Base-by-base conservation (phyloP, 1,284 basidiomycete genomes). In the Hypsizygus ulmarius region DNA sequence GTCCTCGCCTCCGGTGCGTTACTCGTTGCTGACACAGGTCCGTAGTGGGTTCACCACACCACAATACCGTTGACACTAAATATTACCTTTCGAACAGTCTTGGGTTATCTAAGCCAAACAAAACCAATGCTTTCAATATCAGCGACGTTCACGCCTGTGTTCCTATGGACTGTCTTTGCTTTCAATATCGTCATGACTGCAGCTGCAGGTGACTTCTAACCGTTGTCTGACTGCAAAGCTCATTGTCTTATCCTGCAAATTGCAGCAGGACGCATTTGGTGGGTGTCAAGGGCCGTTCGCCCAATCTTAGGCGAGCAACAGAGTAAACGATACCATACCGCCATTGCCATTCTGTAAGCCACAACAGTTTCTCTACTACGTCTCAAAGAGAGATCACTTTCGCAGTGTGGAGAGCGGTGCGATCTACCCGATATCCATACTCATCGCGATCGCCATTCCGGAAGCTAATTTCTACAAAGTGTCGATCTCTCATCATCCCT, bases 191-290 rank as follows among this genome's bases (percentile, higher is more conserved):
- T 60, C n/a, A 55, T 63, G 52, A 59, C 59, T 3, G 33, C 53
- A 15, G 43, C 53, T 9, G 61, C 60, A 8, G 59, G 63, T 62
- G 28, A 15, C 28, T 38, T 28, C 33, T 14, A 21, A 6, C 19
- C 16, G 14, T 47, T 37, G 34, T 39, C 34, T 35, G 7, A 40
- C 39, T 34, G 28, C 11, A 15, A 10, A n/a, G 38, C 27, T 19
- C 9, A 14, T 39, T 32, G 18, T 3, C 19, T 32, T 2, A 39
- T 8, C 8, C 10, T 28, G 32, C 8, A 15, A 33, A 10, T 43
- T 21, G 5, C 16, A 63, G 61, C 61, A 30, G 61, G 61, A 30
- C 54, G 60, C 12, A 62, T 64, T 19, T 65, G 59, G 61, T 65
- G 60, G 62, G 58, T 62, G 39, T 55, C 59, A 41, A 54, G 59